Conservation (phyloP, 371 early-diverging fungal species). For the Lichtheimia ornata region DNA sequence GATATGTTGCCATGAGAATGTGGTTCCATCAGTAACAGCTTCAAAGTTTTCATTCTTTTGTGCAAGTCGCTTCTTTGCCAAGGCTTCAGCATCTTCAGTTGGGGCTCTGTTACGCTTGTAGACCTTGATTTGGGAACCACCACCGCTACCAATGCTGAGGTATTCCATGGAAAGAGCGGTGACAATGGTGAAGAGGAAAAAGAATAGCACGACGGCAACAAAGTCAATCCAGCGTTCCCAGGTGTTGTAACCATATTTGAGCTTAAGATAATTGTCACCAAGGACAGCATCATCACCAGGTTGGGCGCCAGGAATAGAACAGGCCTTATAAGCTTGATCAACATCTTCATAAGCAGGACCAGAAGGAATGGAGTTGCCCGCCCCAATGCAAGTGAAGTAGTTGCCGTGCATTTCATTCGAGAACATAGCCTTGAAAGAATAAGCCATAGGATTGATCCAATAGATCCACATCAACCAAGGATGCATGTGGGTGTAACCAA, state of each 20-base stretch:
- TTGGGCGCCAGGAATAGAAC: slow-evolving; percentile 50
- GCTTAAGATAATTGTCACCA: slow-evolving; percentile 55
- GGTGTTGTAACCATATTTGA: slow-evolving; percentile 43
- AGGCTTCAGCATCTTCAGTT: slow-evolving; percentile 26
- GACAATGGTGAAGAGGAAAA: slow-evolving; percentile 50
- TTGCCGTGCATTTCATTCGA: slow-evolving; percentile 65
- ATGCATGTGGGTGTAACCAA: slow-evolving; percentile 61
- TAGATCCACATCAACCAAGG: slow-evolving; percentile 75
- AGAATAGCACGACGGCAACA: slow-evolving; percentile 58
- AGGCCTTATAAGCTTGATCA: slow-evolving; percentile 50
- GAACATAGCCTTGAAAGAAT: slow-evolving; percentile 65
- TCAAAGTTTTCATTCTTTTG: slow-evolving; percentile 16
- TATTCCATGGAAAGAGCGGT: slow-evolving; percentile 60
- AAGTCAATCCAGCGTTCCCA: slow-evolving; percentile 62
- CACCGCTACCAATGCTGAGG: slow-evolving; percentile 51
- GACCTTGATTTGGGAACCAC: slow-evolving; percentile 59
- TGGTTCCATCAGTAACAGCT: slow-evolving; percentile 48
- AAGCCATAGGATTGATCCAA: slow-evolving; percentile 72
- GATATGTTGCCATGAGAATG: slow-evolving; percentile 62
- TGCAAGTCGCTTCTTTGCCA: slow-evolving; percentile 9
- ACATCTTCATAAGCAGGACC: slow-evolving; percentile 38
- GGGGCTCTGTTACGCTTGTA: slow-evolving; percentile 50
- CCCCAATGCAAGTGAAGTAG: slow-evolving; percentile 37
- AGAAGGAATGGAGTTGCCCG: slow-evolving; percentile 37
- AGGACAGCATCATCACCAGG: slow-evolving; percentile 46